Evolutionary conservation across 2,329 filamentous ascomycete genomes (phyloP), one percentile per base, ranked within the genome.

Genomic region (Cladosporium sp.): DNA sequence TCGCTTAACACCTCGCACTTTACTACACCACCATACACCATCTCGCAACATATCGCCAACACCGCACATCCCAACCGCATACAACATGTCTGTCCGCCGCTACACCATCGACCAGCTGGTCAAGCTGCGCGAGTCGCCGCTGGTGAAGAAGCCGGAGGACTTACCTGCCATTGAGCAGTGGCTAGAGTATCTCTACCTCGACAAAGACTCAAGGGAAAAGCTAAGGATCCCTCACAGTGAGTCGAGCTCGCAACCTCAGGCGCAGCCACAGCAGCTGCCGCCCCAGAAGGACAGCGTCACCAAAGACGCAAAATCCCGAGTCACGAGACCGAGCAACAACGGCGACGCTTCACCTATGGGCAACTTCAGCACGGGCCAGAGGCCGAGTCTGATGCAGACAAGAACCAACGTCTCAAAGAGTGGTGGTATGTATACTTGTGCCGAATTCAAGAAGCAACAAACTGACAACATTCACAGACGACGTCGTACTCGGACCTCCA

Each of bases 121-220:
- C 74, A 84, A 85, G 77, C 83, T 98, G 74, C 87, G 90, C 79
- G 84, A 90, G 67, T 97, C 94, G 70, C 93, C 93, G 71, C 84
- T 97, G 78, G 93, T 93, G 75, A 82, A 86, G 73, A 96, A 92
- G 80, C 94, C 94, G 57, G 83, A 89, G 69, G 86, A 85, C 70
- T 85, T 97, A 55, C 93, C 93, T 70, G 90, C 92, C 30, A 86
- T 90, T 69, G 92, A 96, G 81, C 92, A 96, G 83, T 98, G 93
- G 93, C 96, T 97, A 92, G 93, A 94, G 91, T 96, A 80, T 71
- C 78, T 75, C 70, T 76, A 75, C 71, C 66, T 75, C 68, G 74
- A 76, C 67, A 73, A 75, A 68, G 73, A 74, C 68, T 69, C 68
- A 70, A 71, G 74, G 73, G 74, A 77, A 66, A 77, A 74, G 74